Evolutionary conservation across 2,329 filamentous ascomycete genomes (phyloP), one percentile per base, ranked within the genome.

Genomic region (Verticillium tricorpus): DNA sequence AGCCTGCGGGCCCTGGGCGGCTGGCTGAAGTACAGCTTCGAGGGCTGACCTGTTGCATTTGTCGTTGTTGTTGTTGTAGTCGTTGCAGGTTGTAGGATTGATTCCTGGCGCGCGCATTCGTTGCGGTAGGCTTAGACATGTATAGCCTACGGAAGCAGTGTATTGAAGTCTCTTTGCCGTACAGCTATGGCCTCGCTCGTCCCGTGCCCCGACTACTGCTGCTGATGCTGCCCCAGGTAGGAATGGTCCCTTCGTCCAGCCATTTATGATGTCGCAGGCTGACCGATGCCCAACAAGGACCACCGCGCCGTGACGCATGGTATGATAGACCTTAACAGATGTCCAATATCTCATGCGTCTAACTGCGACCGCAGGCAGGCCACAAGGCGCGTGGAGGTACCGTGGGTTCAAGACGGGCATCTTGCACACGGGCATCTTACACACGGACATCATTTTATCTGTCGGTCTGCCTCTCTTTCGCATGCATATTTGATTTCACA

Each of bases 1-100:
- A 95, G 91, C 76, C 78, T 97, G 78, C 87, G 90, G 70, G 93
- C 93, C 17, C 86, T 97, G 50, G 85, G 84, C 22, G 82, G 83
- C 19, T 87, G 85, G 85, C 74, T 87, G 70, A 86, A 86, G 79
- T 87, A 87, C 69, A 87, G 83, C 74, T 86, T 87, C 68, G 84
- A 87, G 7, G 59, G 62, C 25, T 66, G 45, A 61, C 28, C 28
- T 19, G 17, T 5, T 3, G 22, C 22, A 1, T 7, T 5, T 55
- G 12, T 14, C 28, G 12, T 25, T 19, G 52, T 1, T 25, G 52
- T 7, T 22, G 40, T 50, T n/a, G 40, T 50, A 50, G 40, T 28
- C 28, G 28, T 28, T 28, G 28, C 28, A 28, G 28, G 28, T 28
- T 32, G 52, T 55, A 45, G 39, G 39, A 45, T 28, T 28, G 34